Conservation (phyloP, 306 rosid species). For the Canavalia ensiformis region DNA sequence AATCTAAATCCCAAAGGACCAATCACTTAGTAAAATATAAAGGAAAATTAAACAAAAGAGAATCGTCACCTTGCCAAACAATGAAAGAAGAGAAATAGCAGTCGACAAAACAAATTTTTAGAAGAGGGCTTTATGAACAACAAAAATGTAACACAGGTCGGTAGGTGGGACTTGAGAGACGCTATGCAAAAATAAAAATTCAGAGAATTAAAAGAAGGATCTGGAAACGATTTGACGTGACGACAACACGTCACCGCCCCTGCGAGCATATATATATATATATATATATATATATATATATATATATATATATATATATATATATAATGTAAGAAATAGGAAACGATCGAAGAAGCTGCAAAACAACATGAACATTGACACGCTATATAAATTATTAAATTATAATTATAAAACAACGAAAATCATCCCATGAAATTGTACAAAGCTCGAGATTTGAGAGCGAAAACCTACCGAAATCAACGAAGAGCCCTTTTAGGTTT, state of each 20-base stretch:
- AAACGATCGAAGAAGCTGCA: slow-evolving; percentile 2
- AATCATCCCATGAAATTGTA: neutral
- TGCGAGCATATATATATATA: neutral
- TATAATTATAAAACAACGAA: neutral
- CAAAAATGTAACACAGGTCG: neutral
- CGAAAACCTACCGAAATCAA: neutral
- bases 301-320: neutral
- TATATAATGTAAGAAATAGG: neutral
- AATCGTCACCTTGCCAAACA: slow-evolving; percentile 32
- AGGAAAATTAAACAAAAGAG: neutral
- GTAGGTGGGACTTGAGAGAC: slow-evolving; percentile 11
- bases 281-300: neutral
- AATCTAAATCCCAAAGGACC: slow-evolving; percentile 31
- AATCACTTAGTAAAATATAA: neutral
- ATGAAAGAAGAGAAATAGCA: slow-evolving; percentile 5
- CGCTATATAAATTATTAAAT: slow-evolving; percentile 29
- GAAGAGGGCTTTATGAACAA: neutral
- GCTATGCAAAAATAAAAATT: neutral
- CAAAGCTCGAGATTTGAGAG: neutral
- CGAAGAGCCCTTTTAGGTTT: neutral
- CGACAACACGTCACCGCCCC: slow-evolving; percentile 1
- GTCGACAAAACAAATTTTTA: neutral
- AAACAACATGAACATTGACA: slow-evolving; percentile 31
- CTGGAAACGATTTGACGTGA: slow-evolving; percentile 42
- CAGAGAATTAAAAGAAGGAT: slow-evolving; percentile 41